Percentiles rank a stretch among this genome's conserved stretches.
These are phyloP conservation scores for Suhomyces kilbournensis DNA, from an alignment of 805 yeast genomes.

Conservation along the genomic window DNA sequence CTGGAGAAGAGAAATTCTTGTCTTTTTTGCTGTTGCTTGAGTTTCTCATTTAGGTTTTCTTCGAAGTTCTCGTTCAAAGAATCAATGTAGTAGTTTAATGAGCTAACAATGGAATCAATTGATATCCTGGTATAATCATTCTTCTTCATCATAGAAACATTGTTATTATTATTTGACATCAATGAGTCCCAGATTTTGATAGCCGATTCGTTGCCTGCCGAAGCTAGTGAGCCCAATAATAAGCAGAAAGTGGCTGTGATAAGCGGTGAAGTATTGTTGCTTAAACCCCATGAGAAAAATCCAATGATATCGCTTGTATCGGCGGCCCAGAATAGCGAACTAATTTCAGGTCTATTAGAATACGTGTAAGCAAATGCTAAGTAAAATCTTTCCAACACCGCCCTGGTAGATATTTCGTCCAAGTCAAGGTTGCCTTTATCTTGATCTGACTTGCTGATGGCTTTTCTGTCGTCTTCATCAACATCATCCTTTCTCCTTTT, in stretches of 20 bases:
- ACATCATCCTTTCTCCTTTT: not conserved
- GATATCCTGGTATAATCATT: conserved; percentile 47
- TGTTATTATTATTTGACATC: conserved; percentile 26
- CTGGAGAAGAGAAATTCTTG: conserved; percentile 30
- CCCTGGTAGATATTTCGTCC: conserved; percentile 65
- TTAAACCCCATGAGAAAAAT: conserved; percentile 84
- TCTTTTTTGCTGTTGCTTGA: conserved; percentile 30
- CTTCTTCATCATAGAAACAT: conserved; percentile 24
- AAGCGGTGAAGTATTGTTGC: conserved; percentile 68
- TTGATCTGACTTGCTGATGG: conserved; percentile 8
- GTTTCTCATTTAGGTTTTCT: conserved; percentile 28
- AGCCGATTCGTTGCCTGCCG: conserved; percentile 53
- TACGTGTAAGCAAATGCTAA: conserved; percentile 70
- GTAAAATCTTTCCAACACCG: conserved; percentile 87
- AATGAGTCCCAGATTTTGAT: conserved; percentile 39
- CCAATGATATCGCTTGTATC: conserved; percentile 62
- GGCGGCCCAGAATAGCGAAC: conserved; percentile 59
- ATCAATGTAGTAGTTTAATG: conserved; percentile 52
- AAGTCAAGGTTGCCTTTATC: conserved; percentile 35
- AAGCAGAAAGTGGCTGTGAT: conserved; percentile 81
- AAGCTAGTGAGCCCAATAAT: conserved; percentile 71
- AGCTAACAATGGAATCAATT: conserved; percentile 52
- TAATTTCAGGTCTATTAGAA: conserved; percentile 55
- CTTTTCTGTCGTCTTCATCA: conserved; percentile 8
- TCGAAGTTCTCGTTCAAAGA: conserved; percentile 42